Base-by-base conservation (phyloP, 2,329 filamentous ascomycete genomes). In the Beauveria asiatica region DNA sequence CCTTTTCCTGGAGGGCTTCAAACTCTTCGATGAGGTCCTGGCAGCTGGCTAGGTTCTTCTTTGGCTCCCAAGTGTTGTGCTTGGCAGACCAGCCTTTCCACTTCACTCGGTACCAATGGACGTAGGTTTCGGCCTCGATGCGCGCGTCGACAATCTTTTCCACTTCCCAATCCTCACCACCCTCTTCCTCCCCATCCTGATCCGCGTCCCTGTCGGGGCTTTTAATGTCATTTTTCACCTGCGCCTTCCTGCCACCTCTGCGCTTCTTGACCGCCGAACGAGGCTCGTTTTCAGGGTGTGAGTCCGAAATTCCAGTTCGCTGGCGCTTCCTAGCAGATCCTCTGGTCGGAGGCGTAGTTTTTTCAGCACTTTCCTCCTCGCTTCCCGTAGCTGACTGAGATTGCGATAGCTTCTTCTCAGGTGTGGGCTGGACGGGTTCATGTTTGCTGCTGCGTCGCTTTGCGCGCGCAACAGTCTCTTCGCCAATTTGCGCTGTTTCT, bases 41-140 rank as follows among this genome's bases (percentile, higher is more conserved):
- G 59, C 78, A 80, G 3, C 76, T 72, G 0, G 54, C 57, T 19
- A 83, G 65, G 60, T 82, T 77, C 19, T 60, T 66, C 65, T 72
- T 75, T 1, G 79, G 79, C 70, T 83, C 81, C 82, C 82, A 84
- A 0, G 80, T 83, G 61, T 78, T 82, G 1, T 79, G 67, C 19
- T 71, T 68, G 1, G 65, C 62, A 0, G 71, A 55, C 58, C 74
- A 83, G 0, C 77, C 78, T 64, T 77, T 75, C 82, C 82, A 84
- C 67, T 83, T 82, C 57, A 85, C 75, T 3, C 72, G 62, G 66
- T 80, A 84, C 65, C 75, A 68, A 62, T 74, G 70, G 61, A 73
- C 67, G 62, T 70, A 70, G 1, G 73, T 75, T 5, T 68, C 66
- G 7, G 65, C 66, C 45, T 78, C 73, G 42, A 79, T 69, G 5